phyloP scores from a whole-genome alignment of 495 filamentous ascomycete genomes.

The Daldinia vernicosa region DNA sequence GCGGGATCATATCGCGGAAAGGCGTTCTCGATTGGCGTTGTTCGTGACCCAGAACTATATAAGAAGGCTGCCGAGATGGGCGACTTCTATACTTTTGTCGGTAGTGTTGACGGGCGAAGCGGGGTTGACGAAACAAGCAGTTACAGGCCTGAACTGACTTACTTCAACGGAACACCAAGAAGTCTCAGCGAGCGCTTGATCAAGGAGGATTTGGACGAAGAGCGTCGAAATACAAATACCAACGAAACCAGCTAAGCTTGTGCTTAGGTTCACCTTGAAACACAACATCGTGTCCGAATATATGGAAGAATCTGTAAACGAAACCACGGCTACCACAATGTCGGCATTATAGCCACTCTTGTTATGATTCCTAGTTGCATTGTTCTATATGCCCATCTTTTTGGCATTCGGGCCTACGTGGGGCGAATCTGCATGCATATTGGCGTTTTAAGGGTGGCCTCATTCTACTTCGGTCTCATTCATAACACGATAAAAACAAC shows the following conservation, averaged over 20 bases:
- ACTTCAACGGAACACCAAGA: conserved; percentile 46
- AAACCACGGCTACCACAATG: not conserved
- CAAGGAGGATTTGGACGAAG: conserved; percentile 49
- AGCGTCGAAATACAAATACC: conserved; percentile 29
- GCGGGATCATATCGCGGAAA: conserved; percentile 57
- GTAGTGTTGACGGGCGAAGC: conserved; percentile 54
- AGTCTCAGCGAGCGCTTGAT: conserved; percentile 57
- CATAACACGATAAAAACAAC: conserved; percentile 4
- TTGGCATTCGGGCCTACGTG: conserved; percentile 11
- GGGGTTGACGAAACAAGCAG: conserved; percentile 53
- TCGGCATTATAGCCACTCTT: conserved; percentile 7
- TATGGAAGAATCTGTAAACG: conserved; percentile 1
- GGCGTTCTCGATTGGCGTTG: conserved; percentile 47
- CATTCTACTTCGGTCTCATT: conserved; percentile 21
- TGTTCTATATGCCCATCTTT: conserved; percentile 8
- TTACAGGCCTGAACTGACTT: conserved; percentile 50
- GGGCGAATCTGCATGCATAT: conserved; percentile 23
- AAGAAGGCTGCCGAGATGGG: conserved; percentile 57
- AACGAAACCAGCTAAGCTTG: conserved; percentile 19
- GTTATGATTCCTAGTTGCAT: conserved; percentile 24
- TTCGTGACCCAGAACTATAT: conserved; percentile 53
- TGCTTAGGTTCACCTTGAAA: not conserved
- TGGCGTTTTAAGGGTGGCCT: conserved; percentile 28
- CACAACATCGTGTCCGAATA: not conserved
- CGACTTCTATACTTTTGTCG: conserved; percentile 56